phyloP scores from a whole-genome alignment of 306 rosid genomes.

The Pueraria montana region DNA sequence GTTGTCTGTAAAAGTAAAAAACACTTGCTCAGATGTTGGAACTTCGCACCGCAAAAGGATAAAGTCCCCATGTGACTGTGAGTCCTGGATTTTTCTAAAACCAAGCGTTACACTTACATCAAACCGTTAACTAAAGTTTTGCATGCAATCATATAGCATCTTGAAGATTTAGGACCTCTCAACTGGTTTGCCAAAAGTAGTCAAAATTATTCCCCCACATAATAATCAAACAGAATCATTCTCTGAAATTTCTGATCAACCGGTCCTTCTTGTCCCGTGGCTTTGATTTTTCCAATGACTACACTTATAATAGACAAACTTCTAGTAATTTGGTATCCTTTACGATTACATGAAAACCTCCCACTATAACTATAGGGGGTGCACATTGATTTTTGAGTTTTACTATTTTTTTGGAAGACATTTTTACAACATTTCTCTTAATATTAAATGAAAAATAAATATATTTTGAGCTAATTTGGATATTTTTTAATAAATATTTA shows the following conservation, averaged over 20 bases:
- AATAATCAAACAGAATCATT: background rate
- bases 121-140: constrained; percentile 32
- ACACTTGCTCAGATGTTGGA: background rate
- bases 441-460: background rate
- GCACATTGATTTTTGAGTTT: background rate
- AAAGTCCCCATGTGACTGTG: constrained; percentile 2
- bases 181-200: constrained; percentile 36
- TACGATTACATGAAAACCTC: background rate
- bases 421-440: background rate
- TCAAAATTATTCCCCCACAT: constrained; percentile 43
- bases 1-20: constrained; percentile 30
- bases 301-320: background rate
- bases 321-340: background rate
- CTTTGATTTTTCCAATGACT: constrained; percentile 5
- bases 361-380: background rate
- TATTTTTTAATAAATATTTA: background rate
- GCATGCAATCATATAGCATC: constrained; percentile 49
- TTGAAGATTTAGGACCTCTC: constrained; percentile 6
- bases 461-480: background rate
- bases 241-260: constrained; percentile 34
- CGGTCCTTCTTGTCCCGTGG: background rate
- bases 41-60: background rate
- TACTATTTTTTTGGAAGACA: background rate
- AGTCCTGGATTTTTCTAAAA: background rate
- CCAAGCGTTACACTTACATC: constrained; percentile 35